These are phyloP conservation scores for Fusarium newnesense DNA, from an alignment of 2,329 filamentous ascomycete genomes.

Conservation along the genomic window DNA sequence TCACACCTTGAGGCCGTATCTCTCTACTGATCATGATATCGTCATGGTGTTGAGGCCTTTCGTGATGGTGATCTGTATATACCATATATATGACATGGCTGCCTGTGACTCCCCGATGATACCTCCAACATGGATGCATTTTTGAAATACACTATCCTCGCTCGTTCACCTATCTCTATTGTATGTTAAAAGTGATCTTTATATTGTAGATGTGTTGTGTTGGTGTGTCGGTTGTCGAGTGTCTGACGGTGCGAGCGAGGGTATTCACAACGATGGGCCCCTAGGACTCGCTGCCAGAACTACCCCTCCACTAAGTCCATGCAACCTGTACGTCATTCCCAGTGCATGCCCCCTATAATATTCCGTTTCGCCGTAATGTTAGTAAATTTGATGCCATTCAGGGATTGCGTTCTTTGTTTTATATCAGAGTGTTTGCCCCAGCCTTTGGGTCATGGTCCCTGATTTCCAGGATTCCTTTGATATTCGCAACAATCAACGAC, in stretches of 20 bases:
- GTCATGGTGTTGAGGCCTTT: conserved; percentile 17
- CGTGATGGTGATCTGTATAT: not conserved
- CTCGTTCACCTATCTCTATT: rapidly evolving
- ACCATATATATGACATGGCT: not conserved
- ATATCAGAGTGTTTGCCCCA: conserved; percentile 4
- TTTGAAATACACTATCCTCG: not conserved
- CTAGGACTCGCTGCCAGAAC: not conserved
- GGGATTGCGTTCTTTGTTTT: not conserved
- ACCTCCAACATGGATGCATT: not conserved
- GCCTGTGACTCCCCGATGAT: not conserved
- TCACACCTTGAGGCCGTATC: rapidly evolving
- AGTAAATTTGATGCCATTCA: not conserved
- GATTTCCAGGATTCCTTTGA: not conserved
- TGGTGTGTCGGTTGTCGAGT: not conserved
- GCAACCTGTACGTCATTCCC: not conserved
- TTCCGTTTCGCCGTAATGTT: not conserved
- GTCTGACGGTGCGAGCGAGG: not conserved
- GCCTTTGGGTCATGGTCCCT: not conserved
- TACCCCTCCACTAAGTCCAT: conserved; percentile 8
- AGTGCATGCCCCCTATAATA: not conserved
- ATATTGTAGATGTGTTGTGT: not conserved
- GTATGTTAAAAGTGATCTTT: rapidly evolving
- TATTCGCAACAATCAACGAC: not conserved
- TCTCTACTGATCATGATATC: not conserved
- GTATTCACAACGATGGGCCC: conserved; percentile 18